Base-by-base conservation (phyloP, 2,329 filamentous ascomycete species). In the Aspergillus ochraceoroseus region DNA sequence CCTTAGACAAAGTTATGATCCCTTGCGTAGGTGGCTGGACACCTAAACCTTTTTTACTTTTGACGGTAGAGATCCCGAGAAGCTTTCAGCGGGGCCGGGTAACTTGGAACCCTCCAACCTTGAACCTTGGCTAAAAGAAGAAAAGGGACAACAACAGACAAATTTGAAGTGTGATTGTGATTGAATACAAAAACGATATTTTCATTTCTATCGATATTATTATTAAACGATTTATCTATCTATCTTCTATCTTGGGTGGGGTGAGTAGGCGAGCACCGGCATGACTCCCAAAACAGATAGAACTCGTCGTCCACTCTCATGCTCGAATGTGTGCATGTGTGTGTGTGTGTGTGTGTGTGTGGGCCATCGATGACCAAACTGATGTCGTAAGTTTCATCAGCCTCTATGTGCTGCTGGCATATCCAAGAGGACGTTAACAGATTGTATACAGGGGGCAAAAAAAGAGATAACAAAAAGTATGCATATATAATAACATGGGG, bases 311-410 rank as follows among this genome's bases (percentile, higher is more conserved):
- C 20, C n/a, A n/a, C n/a, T n/a, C 34, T 41, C 28, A 29, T 36
- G 35, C 9, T 41, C 37, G 37, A 40, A 36, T 29, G 41, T 36
- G 34, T 38, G n/a, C n/a, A n/a, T n/a, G n/a, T n/a, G n/a, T n/a
- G n/a, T n/a, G n/a, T n/a, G n/a, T n/a, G n/a, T n/a, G n/a, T n/a
- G n/a, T n/a, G n/a, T n/a, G n/a, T n/a, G n/a, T 22, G 20, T 37
- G 29, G 31, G 38, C 39, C 45, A 45, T 46, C n/a, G n/a, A n/a
- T n/a, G n/a, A n/a, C n/a, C n/a, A 36, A 40, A 44, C 35, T 34
- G 41, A 40, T 35, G 43, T 49, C 47, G 32, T 49, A 42, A 49
- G 44, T 47, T n/a, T 48, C 47, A 46, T 49, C 32, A 47, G 41
- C 37, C 22, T 37, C 17, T 28, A 23, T 19, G 25, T 32, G 28